A percentile compares a stretch with the other conserved stretches of the same genome.
phyloP scores from a whole-genome alignment of 2,329 filamentous ascomycete species.

The Cryoendolithus antarcticus region DNA sequence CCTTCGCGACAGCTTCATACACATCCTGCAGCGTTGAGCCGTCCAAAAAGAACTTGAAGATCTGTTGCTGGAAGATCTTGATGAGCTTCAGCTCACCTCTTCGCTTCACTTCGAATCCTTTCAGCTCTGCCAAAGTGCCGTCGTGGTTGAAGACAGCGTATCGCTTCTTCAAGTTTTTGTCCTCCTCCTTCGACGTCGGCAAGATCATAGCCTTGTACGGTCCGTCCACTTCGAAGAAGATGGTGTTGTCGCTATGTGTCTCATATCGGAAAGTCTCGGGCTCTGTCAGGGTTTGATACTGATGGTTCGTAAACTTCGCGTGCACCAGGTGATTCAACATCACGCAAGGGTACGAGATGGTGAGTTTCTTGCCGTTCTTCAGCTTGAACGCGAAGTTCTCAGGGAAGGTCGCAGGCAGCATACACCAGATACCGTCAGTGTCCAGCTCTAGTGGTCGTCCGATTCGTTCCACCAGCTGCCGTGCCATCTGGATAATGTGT shows the following conservation, averaged over 20 bases:
- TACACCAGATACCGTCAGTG: conserved; percentile 99
- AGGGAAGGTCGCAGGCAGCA: conserved; percentile 88
- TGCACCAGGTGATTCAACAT: conserved; percentile 99
- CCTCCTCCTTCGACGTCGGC: conserved; percentile 94
- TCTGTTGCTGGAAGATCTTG: conserved; percentile 98
- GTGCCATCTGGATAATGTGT: conserved; percentile 91
- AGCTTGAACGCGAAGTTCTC: conserved; percentile 93
- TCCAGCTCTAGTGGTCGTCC: conserved; percentile 88
- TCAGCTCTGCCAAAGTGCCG: conserved; percentile 85
- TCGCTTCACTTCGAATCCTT: conserved; percentile 95
- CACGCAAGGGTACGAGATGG: conserved; percentile 95
- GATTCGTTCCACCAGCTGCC: conserved; percentile 83
- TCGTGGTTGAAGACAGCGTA: conserved; percentile 99
- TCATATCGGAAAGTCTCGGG: conserved; percentile 75
- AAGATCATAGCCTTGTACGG: conserved; percentile 96
- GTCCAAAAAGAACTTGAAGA: conserved; percentile 98
- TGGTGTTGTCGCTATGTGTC: conserved; percentile 96
- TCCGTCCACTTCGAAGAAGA: conserved; percentile 98
- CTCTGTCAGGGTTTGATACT: conserved; percentile 85
- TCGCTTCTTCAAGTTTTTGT: conserved; percentile 98
- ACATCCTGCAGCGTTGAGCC: conserved; percentile 78
- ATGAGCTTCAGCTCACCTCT: conserved; percentile 97
- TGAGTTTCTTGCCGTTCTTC: conserved; percentile 88
- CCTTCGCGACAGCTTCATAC: conserved; percentile 81
- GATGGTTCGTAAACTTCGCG: conserved; percentile 87